These are phyloP conservation scores for Hypericum perforatum DNA, from an alignment of 345 rosid species.

Conservation along the genomic window DNA sequence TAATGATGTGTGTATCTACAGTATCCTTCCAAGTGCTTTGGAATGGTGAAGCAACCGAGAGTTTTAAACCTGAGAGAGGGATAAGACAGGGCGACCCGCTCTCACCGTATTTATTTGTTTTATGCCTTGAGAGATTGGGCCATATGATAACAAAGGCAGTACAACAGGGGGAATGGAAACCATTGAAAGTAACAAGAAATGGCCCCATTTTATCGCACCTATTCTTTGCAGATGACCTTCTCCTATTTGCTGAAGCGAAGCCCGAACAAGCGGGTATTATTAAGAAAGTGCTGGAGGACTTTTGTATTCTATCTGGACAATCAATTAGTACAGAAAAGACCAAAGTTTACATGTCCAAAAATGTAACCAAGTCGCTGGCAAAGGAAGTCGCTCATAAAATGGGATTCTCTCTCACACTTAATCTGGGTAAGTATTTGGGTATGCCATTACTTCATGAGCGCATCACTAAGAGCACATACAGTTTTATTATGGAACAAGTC, in stretches of 20 bases:
- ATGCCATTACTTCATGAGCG: too few species aligned
- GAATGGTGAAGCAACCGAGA: neutral
- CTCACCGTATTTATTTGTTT: neutral
- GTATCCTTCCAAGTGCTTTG: neutral
- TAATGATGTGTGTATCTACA: neutral
- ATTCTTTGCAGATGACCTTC: constrained; percentile 1
- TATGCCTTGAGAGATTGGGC: neutral
- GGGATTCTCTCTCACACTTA: too few species aligned
- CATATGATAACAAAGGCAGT: neutral
- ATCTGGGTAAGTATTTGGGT: too few species aligned
- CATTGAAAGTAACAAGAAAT: neutral
- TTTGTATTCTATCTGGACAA: neutral
- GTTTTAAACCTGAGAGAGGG: neutral
- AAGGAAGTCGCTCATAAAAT: too few species aligned
- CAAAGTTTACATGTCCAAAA: too few species aligned
- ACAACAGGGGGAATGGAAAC: neutral
- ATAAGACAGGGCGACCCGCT: neutral
- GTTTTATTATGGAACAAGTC: too few species aligned
- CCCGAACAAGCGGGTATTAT: neutral
- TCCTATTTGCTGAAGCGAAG: neutral
- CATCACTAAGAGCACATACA: too few species aligned
- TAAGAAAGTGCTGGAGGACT: neutral
- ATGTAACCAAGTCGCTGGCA: too few species aligned
- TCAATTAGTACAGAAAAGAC: neutral
- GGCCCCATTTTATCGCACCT: neutral